phyloP scores from a whole-genome alignment of 2,329 filamentous ascomycete species.

The Phyllachora maydis region DNA sequence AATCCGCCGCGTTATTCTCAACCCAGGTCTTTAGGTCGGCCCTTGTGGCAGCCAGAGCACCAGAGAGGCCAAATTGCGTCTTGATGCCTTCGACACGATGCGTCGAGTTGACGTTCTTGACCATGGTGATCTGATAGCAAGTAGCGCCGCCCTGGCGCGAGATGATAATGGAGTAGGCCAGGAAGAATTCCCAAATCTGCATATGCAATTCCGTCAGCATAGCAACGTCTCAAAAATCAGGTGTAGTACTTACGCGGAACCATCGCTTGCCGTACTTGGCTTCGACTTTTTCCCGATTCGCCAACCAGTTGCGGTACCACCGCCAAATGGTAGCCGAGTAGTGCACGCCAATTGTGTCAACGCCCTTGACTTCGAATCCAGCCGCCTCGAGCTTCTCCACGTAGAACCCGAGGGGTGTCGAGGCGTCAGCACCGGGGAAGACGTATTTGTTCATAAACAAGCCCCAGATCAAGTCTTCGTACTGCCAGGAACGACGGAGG shows the following conservation, averaged over 20 bases:
- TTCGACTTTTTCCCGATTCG: constrained; percentile 76
- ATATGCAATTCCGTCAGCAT: no score
- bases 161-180: constrained; percentile 66
- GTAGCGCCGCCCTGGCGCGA: constrained; percentile 69
- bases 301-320: constrained; percentile 98
- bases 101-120: constrained; percentile 79
- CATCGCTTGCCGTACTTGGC: constrained; percentile 90
- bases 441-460: constrained; percentile 99
- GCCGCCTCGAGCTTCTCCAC: constrained; percentile 68
- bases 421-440: constrained; percentile 92
- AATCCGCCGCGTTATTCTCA: constrained; percentile 10
- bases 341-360: constrained; percentile 91
- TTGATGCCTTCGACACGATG: constrained; percentile 60
- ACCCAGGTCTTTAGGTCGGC: constrained; percentile 13
- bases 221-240: no score
- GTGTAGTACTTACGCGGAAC: constrained; percentile 58
- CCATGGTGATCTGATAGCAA: constrained; percentile 69
- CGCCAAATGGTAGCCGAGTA: constrained; percentile 93
- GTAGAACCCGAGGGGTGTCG: constrained; percentile 77
- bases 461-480: constrained; percentile 94
- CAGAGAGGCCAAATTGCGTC: constrained; percentile 47
- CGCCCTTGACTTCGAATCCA: constrained; percentile 75
- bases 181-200: constrained; percentile 82
- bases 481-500: constrained; percentile 88
- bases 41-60: constrained; percentile 24